Conservation (phyloP, 345 rosid species). For the Linum lewisii region DNA sequence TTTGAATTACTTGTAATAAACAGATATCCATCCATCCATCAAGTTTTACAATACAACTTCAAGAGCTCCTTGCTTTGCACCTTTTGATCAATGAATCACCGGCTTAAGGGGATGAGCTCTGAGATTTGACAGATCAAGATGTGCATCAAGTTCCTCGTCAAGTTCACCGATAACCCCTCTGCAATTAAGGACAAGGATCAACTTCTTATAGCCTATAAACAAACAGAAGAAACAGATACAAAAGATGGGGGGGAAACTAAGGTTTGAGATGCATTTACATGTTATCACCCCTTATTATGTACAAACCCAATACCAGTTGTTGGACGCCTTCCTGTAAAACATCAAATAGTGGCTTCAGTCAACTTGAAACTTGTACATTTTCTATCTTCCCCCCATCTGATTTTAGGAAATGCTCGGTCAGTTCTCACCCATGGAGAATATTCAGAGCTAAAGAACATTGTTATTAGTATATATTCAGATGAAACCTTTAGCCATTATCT, state of each 20-base stretch:
- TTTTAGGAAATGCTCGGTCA: neutral
- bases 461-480: neutral
- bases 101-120: constrained; percentile 97
- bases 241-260: neutral
- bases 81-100: constrained; percentile 51
- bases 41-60: neutral
- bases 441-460: neutral
- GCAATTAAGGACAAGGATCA: constrained; percentile 14
- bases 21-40: neutral
- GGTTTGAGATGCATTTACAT: constrained; percentile 36
- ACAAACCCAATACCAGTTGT: constrained; percentile 82
- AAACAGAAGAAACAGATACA: neutral
- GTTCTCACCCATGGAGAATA: neutral
- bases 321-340: constrained; percentile 82
- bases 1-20: too few relatives aligned
- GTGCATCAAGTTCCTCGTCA: constrained; percentile 79
- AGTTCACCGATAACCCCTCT: constrained; percentile 91
- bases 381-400: neutral
- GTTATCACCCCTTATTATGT: constrained; percentile 96
- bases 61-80: neutral
- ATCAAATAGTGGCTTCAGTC: neutral
- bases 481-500: neutral
- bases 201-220: neutral
- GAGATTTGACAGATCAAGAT: constrained; percentile 63
- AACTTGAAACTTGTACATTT: neutral